Base-by-base conservation (phyloP, 163 green algal species). In the Scenedesmus sp. region DNA sequence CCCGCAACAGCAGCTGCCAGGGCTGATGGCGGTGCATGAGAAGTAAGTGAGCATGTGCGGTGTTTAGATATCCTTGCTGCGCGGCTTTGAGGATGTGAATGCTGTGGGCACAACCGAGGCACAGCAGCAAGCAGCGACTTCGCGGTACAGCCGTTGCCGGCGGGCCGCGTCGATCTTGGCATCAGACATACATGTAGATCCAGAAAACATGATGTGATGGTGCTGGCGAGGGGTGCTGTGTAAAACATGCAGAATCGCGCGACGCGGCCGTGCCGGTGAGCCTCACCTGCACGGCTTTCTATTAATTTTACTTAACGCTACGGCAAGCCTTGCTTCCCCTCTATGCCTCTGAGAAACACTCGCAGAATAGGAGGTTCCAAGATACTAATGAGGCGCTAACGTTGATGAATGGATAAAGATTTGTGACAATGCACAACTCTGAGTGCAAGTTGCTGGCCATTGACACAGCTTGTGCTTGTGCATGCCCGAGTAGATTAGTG, bases 51-150 rank as follows among this genome's bases (percentile, higher is more conserved):
- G 30, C 65, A 12, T 56, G 49, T 13, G 9, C 9, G 3, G 65
- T 76, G 65, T 3, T 2, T 22, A 6, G 56, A 9, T 16, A 70
- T 70, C 22, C 20, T 1, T 70, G 30, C 65, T 76, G 65, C 40
- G 56, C 56, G 53, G 16, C 40, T 26, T 30, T 2, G 4, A 30
- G 65, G 30, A 76, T 40, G 30, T 76, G 22, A 40, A 37, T 40
- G 65, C 5, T 76, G 13, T 6, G 26, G 56, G 22, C 56, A 70
- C 65, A 35, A 76, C 65, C 65, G 30, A 76, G 30, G 65, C 65
- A 76, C 65, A 76, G 65, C 65, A 76, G 65, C 65, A 76, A 76
- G 59, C 59, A 35, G 59, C 59, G 59, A 33, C 65, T 76, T 76
- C 30, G 65, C 65, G 30, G 65, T 20, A 76, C 30, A 76, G 30